Evolutionary conservation across 306 rosid species (phyloP).

Genomic region (Amphicarpaea edgeworthii): DNA sequence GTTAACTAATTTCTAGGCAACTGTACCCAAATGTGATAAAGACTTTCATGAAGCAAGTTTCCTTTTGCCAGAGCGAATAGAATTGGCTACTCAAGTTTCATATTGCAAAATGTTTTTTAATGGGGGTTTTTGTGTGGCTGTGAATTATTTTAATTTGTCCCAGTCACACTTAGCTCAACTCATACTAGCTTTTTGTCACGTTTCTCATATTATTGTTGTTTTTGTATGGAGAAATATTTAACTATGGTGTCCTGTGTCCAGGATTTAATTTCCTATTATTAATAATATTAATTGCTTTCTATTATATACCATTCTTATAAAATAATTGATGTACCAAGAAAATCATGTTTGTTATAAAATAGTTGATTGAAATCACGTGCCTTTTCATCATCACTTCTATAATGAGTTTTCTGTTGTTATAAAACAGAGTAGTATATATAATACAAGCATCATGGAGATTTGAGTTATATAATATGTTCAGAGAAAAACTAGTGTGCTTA

Average conservation of each 20-base stretch:
- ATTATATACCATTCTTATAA: too few species aligned
- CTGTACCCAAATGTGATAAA: neutral
- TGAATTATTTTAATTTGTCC: conserved; percentile 12
- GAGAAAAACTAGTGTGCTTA: too few species aligned
- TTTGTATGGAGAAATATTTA: neutral
- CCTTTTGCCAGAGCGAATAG: conserved; percentile 19
- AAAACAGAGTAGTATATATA: too few species aligned
- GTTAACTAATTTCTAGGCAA: neutral
- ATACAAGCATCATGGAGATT: too few species aligned
- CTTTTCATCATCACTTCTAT: neutral
- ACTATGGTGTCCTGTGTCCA: neutral
- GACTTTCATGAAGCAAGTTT: conserved; percentile 6
- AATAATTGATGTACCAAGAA: too few species aligned
- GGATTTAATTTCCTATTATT: neutral
- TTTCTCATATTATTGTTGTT: neutral
- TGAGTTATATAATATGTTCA: too few species aligned
- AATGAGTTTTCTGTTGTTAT: neutral
- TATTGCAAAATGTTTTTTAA: conserved; percentile 8
- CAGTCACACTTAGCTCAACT: neutral
- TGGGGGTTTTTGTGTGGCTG: neutral
- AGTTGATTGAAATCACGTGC: neutral
- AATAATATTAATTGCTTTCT: too few species aligned
- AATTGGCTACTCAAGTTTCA: conserved; percentile 1
- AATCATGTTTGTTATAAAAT: neutral
- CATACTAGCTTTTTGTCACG: conserved; percentile 7